phyloP scores from a whole-genome alignment of 1,139 yeast species.

The Pneumocystis sp. region DNA sequence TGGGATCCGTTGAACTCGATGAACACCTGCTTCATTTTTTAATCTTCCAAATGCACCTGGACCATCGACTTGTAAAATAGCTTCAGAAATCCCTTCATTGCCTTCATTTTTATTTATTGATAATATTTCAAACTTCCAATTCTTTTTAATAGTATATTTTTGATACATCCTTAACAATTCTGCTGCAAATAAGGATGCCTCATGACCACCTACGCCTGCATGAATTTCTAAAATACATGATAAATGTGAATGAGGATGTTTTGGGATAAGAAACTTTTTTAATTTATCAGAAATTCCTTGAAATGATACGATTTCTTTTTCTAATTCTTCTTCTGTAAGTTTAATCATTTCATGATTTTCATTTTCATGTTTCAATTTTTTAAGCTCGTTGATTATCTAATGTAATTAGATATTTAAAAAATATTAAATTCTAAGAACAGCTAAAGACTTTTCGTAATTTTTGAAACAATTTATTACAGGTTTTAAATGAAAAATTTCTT shows the following conservation, averaged over 20 bases:
- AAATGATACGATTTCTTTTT: constrained; percentile 18
- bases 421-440: neutral
- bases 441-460: neutral
- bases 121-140: constrained; percentile 53
- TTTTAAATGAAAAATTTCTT: neutral
- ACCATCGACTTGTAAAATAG: constrained; percentile 55
- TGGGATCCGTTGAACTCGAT: constrained; percentile 87
- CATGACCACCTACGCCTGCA: constrained; percentile 95
- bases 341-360: constrained; percentile 27
- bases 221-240: constrained; percentile 72
- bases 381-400: constrained; percentile 15
- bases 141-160: constrained; percentile 46
- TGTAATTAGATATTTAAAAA: neutral
- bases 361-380: constrained; percentile 26
- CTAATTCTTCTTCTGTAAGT: constrained; percentile 37
- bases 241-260: constrained; percentile 59
- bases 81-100: constrained; percentile 56
- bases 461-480: neutral
- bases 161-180: constrained; percentile 73
- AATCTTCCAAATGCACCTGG: constrained; percentile 63
- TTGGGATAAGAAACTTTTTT: constrained; percentile 51
- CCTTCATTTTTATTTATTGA: constrained; percentile 24
- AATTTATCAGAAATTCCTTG: constrained; percentile 29
- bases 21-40: constrained; percentile 88
- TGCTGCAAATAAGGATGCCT: constrained; percentile 72